Evolutionary conservation across 139 green algal genomes (phyloP).

Genomic region (Yamagishiella unicocca): DNA sequence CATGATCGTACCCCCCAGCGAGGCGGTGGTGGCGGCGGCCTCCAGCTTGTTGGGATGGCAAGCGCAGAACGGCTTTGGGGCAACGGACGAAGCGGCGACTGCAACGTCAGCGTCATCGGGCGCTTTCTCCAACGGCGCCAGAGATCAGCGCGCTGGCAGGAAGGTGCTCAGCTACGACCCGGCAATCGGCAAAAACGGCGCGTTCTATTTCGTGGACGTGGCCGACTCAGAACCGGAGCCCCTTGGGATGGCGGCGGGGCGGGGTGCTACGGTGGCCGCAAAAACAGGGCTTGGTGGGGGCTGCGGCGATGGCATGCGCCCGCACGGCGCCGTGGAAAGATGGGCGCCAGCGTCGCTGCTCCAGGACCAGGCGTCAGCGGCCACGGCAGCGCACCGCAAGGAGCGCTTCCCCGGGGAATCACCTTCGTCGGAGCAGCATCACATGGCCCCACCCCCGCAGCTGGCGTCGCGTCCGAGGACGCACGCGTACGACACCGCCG

Average conservation of each 20-base stretch:
- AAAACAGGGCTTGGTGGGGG: not conserved
- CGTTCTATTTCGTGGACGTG: constrained; percentile 59
- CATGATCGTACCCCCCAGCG: constrained; percentile 37
- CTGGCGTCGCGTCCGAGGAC: no score
- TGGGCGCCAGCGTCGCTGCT: no score
- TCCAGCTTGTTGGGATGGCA: constrained; percentile 55
- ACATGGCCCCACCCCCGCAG: no score
- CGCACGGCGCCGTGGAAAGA: no score
- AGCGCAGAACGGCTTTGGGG: constrained; percentile 43
- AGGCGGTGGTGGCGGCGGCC: constrained; percentile 27
- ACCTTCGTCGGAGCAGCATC: no score
- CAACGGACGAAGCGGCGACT: not conserved
- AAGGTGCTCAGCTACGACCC: constrained; percentile 64
- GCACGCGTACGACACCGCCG: no score
- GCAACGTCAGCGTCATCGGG: not conserved
- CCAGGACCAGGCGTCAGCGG: no score
- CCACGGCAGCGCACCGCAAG: no score
- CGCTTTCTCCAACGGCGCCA: not conserved
- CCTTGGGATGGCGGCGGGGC: not conserved
- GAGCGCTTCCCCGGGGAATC: no score
- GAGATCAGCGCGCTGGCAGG: not conserved
- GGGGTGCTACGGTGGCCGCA: not conserved
- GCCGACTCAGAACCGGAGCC: not conserved
- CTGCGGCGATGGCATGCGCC: not conserved
- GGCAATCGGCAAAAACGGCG: constrained; percentile 53